Evolutionary conservation across 345 rosid species (phyloP), one percentile per base, ranked within the genome.

Genomic region (Turritis glabra): DNA sequence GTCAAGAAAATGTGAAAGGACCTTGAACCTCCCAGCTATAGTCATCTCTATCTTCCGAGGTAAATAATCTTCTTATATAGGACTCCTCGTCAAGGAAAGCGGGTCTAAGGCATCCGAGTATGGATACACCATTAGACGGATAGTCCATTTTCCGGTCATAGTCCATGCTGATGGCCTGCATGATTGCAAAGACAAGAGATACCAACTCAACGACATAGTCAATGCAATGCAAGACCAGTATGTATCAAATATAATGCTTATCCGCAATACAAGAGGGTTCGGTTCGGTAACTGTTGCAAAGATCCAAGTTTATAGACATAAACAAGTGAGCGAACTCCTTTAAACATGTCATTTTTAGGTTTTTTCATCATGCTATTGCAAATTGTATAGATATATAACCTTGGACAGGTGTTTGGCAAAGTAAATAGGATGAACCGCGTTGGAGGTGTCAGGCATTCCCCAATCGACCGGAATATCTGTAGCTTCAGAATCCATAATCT

Each of bases 121-220:
- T 86, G 35, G 97, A 87, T 26, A 94, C 91, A 66, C 93, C 97
- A 83, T 94, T 94, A 64, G 96, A 87, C 4, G 98, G 97, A 81
- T 81, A 77, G 78, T 85, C 88, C 93, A 87, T 87, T 77, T 83
- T 82, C 74, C 70, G 85, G 69, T 78, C 82, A 79, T 80, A 84
- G 73, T 87, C 92, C 80, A 67, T 56, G 32, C 76, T 76, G 69
- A 82, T 78, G 37, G 89, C 91, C 98, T 90, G 79, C 41, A 65
- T 37, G 48, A 84, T 78, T 71, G 15, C 55, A 67, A 38, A 57
- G 19, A 50, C 62, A 74, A 63, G 46, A 73, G 37, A 73, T 21
- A 54, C 71, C 55, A 64, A 44, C 48, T 73, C 56, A 72, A 37
- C 30, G 23, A 30, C 56, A 64, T 30, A 30, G 22, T 64, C 63